Evolutionary conservation across 768 basidiomycete genomes (phyloP).

Genomic region (Coprinopsis cinerea): DNA sequence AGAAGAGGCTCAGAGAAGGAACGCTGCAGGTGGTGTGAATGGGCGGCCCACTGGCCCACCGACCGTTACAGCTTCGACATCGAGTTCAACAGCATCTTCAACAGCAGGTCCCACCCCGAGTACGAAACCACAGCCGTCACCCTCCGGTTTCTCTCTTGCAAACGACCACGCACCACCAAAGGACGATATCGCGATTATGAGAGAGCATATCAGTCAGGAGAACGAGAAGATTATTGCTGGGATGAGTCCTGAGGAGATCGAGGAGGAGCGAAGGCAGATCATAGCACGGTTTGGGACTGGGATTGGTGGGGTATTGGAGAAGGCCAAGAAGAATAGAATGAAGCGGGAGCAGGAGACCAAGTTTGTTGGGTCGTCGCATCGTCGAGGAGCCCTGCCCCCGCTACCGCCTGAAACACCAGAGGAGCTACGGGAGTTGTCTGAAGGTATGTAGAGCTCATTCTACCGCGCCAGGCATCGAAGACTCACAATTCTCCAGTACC

Average conservation of each 20-base stretch:
- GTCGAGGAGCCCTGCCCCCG: background rate
- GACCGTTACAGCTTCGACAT: too few species aligned
- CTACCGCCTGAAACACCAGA: background rate
- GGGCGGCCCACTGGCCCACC: too few species aligned
- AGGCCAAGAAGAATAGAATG: conserved; percentile 44
- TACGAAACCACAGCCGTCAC: background rate
- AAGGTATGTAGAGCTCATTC: conserved; percentile 8
- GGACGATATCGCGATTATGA: conserved; percentile 36
- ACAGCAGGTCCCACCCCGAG: background rate
- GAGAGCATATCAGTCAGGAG: conserved; percentile 55
- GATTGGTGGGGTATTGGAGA: conserved; percentile 55
- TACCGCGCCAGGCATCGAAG: too few species aligned
- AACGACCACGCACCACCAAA: conserved; percentile 5
- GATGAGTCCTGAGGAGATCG: conserved; percentile 71
- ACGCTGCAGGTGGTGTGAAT: conserved; percentile 7
- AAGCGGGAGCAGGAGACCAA: conserved; percentile 10
- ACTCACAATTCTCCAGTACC: conserved; percentile 12
- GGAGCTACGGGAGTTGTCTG: conserved; percentile 9
- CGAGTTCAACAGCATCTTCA: conserved; percentile 11
- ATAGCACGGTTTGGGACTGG: conserved; percentile 67
- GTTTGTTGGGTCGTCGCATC: too few species aligned
- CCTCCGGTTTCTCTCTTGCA: conserved; percentile 4
- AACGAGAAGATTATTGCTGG: conserved; percentile 54
- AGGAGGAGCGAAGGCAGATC: conserved; percentile 59
- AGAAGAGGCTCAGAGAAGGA: conserved; percentile 25